Conservation (phyloP, 1,284 basidiomycete species). For the Trametes polyzona region DNA sequence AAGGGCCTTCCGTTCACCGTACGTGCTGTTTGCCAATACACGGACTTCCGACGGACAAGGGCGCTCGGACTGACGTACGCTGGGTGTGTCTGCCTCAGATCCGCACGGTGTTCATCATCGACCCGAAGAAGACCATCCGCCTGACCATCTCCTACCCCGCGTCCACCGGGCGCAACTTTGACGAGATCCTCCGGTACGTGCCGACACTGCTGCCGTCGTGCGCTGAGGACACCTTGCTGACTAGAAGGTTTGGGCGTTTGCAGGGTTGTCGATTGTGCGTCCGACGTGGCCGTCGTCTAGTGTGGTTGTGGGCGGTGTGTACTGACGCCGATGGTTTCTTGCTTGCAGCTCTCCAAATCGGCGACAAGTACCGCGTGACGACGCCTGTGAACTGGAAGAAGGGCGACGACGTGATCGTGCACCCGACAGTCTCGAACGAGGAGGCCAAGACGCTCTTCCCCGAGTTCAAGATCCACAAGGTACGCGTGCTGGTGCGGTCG, state of each 20-base stretch:
- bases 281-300: background rate
- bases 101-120: slow-evolving; percentile 93
- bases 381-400: slow-evolving; percentile 95
- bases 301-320: background rate
- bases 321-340: slow-evolving; percentile 5
- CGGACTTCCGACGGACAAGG: background rate
- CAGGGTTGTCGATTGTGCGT: slow-evolving; percentile 69
- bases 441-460: slow-evolving; percentile 92
- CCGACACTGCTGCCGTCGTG: background rate
- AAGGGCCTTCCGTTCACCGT: slow-evolving; percentile 90
- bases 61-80: slow-evolving; percentile 1
- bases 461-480: slow-evolving; percentile 69
- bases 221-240: slow-evolving; percentile 19
- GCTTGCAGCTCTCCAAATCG: slow-evolving; percentile 79
- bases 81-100: slow-evolving; percentile 63
- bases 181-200: slow-evolving; percentile 83
- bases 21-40: slow-evolving; percentile 14
- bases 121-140: slow-evolving; percentile 91
- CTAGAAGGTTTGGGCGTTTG: background rate
- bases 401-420: slow-evolving; percentile 94
- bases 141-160: slow-evolving; percentile 92
- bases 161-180: slow-evolving; percentile 82
- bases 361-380: slow-evolving; percentile 87
- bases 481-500: slow-evolving; percentile 33
- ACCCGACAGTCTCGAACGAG: slow-evolving; percentile 85